These are phyloP conservation scores for Paraphoma chrysanthemicola DNA, from an alignment of 2,329 filamentous ascomycete species.

Conservation along the genomic window DNA sequence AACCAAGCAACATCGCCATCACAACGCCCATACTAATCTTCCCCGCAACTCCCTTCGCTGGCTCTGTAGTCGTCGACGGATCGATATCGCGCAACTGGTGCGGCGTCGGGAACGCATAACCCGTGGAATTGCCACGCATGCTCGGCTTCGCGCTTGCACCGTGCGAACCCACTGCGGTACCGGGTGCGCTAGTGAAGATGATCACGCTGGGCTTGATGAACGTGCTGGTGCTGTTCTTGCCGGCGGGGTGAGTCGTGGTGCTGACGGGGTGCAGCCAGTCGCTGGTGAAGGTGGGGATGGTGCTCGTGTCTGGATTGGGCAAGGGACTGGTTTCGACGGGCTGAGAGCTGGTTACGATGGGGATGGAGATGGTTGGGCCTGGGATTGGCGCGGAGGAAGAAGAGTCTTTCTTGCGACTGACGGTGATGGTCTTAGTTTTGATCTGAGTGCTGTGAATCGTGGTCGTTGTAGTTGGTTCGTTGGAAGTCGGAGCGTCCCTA, in stretches of 20 bases:
- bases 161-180: neutral
- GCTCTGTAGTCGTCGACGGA: no score
- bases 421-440: slow-evolving; percentile 14
- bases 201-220: neutral
- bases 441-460: slow-evolving; percentile 22
- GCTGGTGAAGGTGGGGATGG: neutral
- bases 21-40: neutral
- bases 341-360: neutral
- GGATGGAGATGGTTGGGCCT: neutral
- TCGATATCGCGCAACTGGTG: neutral
- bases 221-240: neutral
- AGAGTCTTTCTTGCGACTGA: slow-evolving; percentile 3
- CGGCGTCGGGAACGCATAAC: neutral
- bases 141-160: neutral
- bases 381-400: neutral
- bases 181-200: neutral
- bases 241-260: neutral
- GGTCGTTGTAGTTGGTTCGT: slow-evolving; percentile 19
- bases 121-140: neutral
- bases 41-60: no score
- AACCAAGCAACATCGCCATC: neutral
- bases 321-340: neutral
- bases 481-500: slow-evolving; percentile 1
- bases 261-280: neutral
- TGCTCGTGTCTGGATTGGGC: no score